phyloP scores from a whole-genome alignment of 2,329 filamentous ascomycete species.

The Fusarium xylarioides region DNA sequence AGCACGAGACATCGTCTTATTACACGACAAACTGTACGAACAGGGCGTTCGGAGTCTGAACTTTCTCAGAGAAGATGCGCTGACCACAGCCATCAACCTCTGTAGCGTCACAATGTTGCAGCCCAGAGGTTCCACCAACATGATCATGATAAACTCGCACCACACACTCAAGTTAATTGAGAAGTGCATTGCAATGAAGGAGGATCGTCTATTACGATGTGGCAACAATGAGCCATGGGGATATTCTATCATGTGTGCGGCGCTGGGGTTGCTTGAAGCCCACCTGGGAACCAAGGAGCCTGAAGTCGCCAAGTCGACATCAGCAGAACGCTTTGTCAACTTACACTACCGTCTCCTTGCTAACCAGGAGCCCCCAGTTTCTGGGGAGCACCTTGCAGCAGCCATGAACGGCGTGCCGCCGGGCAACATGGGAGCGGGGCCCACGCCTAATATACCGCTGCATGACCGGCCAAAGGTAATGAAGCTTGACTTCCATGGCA shows the following conservation, averaged over 20 bases:
- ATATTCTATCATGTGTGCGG: slow-evolving; percentile 70
- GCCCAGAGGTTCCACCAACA: slow-evolving; percentile 65
- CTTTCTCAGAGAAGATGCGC: slow-evolving; percentile 67
- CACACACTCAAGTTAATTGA: slow-evolving; percentile 70
- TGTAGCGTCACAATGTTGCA: slow-evolving; percentile 70
- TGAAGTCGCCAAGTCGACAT: slow-evolving; percentile 66
- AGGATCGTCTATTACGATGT: slow-evolving; percentile 67
- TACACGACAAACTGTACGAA: slow-evolving; percentile 68
- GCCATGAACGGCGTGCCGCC: slow-evolving; percentile 36
- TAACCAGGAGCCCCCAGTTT: slow-evolving; percentile 59
- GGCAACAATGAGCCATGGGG: slow-evolving; percentile 73
- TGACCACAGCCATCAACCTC: slow-evolving; percentile 68
- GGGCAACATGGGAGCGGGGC: slow-evolving; percentile 41
- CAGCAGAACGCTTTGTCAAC: slow-evolving; percentile 67
- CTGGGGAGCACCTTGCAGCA: slow-evolving; percentile 43
- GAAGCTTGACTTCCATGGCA: slow-evolving; percentile 40
- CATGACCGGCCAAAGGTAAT: slow-evolving; percentile 53
- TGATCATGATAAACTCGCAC: slow-evolving; percentile 69
- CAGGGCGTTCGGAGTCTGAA: slow-evolving; percentile 67
- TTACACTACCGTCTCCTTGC: slow-evolving; percentile 66
- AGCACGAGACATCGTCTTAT: slow-evolving; percentile 68
- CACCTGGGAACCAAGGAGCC: slow-evolving; percentile 66
- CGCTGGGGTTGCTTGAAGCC: slow-evolving; percentile 66
- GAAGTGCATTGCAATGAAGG: slow-evolving; percentile 68
- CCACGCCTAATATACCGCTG: slow-evolving; percentile 47